These are phyloP conservation scores for Apiospora malaysiana DNA, from an alignment of 2,329 filamentous ascomycete species.

Conservation along the genomic window DNA sequence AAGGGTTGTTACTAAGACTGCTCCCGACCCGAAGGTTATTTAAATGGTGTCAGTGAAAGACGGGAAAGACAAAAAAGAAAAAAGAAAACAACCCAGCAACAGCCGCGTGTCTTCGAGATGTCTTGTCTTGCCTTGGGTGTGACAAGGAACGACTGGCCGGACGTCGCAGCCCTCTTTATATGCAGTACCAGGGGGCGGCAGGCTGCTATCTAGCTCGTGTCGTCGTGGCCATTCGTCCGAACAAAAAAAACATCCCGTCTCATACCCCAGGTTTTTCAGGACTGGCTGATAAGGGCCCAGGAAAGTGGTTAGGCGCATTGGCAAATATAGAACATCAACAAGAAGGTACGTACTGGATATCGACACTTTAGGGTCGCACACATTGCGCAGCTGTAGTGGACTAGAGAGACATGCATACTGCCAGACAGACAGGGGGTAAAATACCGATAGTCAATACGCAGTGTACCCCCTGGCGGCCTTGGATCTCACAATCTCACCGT, in stretches of 20 bases:
- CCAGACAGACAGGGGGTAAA: not conserved
- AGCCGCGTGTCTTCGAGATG: not conserved
- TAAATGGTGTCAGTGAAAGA: not conserved
- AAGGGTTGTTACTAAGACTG: too few relatives aligned
- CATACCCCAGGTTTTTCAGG: not conserved
- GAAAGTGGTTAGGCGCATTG: not conserved
- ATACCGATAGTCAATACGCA: slow-evolving; percentile 2
- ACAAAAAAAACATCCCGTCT: not conserved
- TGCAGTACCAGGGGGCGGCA: slow-evolving; percentile 6
- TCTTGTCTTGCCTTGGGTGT: not conserved
- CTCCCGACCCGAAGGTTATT: not conserved
- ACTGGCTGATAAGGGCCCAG: not conserved
- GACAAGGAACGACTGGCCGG: not conserved
- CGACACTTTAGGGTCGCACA: not conserved
- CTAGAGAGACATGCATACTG: slow-evolving; percentile 2
- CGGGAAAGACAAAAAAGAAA: not conserved
- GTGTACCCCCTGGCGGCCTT: not conserved
- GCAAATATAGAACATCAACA: not conserved
- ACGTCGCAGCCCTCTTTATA: not conserved
- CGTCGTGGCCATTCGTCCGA: slow-evolving; percentile 10
- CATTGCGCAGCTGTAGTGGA: not conserved
- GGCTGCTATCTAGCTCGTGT: not conserved
- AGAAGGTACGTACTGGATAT: not conserved
- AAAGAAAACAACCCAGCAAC: not conserved
- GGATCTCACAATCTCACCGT: not conserved